Base-by-base conservation (phyloP, 2,329 filamentous ascomycete genomes). In the Coniosporium tulheliwenetii region DNA sequence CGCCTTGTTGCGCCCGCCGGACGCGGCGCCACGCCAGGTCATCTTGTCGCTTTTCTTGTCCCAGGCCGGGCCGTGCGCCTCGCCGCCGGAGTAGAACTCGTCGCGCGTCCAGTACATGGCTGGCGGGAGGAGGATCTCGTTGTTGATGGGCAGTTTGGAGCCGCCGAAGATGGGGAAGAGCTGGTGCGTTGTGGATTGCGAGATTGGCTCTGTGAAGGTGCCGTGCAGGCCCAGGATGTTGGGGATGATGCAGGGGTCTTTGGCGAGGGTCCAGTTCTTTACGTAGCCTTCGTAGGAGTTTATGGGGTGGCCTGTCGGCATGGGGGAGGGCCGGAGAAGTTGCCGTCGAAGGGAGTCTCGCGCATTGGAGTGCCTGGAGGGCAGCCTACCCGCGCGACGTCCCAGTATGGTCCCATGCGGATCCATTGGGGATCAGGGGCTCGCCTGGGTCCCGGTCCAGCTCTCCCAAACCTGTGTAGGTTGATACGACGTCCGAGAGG, bases 141-240 rank as follows among this genome's bases (percentile, higher is more conserved):
- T 71, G 53, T 68, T 70, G 51, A 65, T 57, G 1, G 61, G 52
- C 0, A 71, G 51, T 43, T 72, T 71, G 10, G 63, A 67, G 9
- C 65, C 66, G 2, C 67, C 63, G 36, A 72, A 71, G 2, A 71
- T 49, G 7, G 69, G 68, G 38, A 70, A 58, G 19, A 71, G 53
- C 14, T 58, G 52, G 34, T 58, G 55, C 0, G 64, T 62, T n/a
- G 59, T 65, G 1, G 57, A 57, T 3, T 63, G 56, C 3, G 65
- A 64, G n/a, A 65, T 52, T 2, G 67, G 67, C 40, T 67, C 64
- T 29, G 69, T 60, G 39, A 71, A 68, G 2, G 59, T 60, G 30
- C 66, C 69, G 43, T 71, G 68, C 1, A 65, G 49, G 12, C 56
- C 57, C 44, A 64, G 61, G 3, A 71, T 52, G 30, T 63, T 51